These are phyloP conservation scores for Skeletonema grethae DNA, from an alignment of 108 stramenopile species.

Conservation along the genomic window DNA sequence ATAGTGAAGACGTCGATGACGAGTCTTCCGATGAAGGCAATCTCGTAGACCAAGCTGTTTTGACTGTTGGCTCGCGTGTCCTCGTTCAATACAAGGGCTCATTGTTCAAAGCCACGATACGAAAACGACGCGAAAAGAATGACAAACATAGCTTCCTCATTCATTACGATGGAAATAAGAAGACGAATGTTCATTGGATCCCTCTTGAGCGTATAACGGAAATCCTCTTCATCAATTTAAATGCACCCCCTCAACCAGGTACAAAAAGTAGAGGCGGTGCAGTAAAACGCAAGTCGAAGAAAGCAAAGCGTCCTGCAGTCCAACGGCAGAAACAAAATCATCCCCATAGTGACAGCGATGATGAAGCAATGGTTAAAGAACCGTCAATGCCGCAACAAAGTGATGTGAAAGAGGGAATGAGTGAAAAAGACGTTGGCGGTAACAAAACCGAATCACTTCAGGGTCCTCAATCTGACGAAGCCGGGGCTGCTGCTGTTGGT, in stretches of 20 bases:
- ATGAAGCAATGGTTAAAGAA: neutral
- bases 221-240: conserved; percentile 31
- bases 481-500: neutral
- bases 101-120: conserved; percentile 51
- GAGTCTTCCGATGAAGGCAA: conserved; percentile 7
- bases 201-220: conserved; percentile 34
- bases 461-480: neutral
- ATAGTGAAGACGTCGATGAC: neutral
- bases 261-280: neutral
- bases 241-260: conserved; percentile 3
- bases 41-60: conserved; percentile 21
- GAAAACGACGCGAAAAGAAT: conserved; percentile 42
- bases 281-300: conserved; percentile 14
- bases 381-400: neutral
- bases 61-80: conserved; percentile 48
- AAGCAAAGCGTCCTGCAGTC: conserved; percentile 3
- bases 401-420: neutral
- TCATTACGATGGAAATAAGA: conserved; percentile 60
- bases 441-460: neutral
- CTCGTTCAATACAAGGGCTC: conserved; percentile 45
- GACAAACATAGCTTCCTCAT: conserved; percentile 45
- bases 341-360: conserved; percentile 4
- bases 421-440: neutral
- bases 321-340: neutral
- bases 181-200: conserved; percentile 54